These are phyloP conservation scores for Termitomyces sp. DNA, from an alignment of 1,284 basidiomycete genomes.

Conservation along the genomic window DNA sequence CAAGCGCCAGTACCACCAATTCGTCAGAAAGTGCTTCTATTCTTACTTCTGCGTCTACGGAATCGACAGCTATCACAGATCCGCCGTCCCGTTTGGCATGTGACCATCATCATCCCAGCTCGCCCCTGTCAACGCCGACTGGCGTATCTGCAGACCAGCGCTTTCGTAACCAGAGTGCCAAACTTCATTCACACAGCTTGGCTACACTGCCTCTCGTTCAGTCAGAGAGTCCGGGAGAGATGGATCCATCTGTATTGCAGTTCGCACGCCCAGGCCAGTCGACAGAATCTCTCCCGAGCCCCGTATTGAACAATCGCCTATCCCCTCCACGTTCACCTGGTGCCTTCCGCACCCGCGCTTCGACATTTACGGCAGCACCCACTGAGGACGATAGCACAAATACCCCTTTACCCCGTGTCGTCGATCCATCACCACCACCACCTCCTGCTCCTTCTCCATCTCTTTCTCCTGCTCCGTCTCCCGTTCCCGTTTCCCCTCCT, in stretches of 20 bases:
- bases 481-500: conserved; percentile 15
- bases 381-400: conserved; percentile 10
- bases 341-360: conserved; percentile 16
- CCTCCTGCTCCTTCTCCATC: conserved; percentile 17
- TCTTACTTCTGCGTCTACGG: conserved; percentile 36
- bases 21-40: conserved; percentile 42
- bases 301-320: conserved; percentile 23
- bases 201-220: conserved; percentile 32
- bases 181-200: conserved; percentile 28
- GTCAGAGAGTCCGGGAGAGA: conserved; percentile 36
- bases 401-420: conserved; percentile 10
- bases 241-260: conserved; percentile 62
- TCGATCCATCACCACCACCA: conserved; percentile 8
- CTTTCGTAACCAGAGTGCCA: conserved; percentile 17
- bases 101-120: conserved; percentile 19
- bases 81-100: conserved; percentile 39
- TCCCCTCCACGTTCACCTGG: conserved; percentile 11
- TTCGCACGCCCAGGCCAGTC: conserved; percentile 68
- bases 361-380: conserved; percentile 13
- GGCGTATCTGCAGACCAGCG: conserved; percentile 16
- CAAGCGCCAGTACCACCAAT: conserved; percentile 30
- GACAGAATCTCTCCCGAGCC: conserved; percentile 57
- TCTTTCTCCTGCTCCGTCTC: conserved; percentile 12
- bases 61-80: conserved; percentile 42
- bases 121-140: conserved; percentile 18